Base-by-base conservation (phyloP, 352 stramenopile genomes). In the Phytophthora aleatoria region DNA sequence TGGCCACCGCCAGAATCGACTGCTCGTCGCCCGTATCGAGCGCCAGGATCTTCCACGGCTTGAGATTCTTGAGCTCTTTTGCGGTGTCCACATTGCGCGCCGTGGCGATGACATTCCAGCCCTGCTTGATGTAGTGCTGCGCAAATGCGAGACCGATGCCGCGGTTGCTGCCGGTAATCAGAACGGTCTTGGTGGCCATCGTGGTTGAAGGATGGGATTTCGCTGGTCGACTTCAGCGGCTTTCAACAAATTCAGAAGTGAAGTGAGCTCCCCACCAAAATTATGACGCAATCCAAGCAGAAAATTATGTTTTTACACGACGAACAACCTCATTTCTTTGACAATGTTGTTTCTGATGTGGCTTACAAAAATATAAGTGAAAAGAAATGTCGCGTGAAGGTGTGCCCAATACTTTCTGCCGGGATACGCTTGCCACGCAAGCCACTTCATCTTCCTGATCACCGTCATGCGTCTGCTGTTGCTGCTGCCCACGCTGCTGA, bases 21-120 rank as follows among this genome's bases (percentile, higher is more conserved):
- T 72, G 38, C 48, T 91, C 83, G 41, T 89, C 69, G 41, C 63
- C 43, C 9, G 73, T 86, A 50, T 92, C 83, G 12, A 91, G 36
- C 49, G 64, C 26, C 24, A 90, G 28, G 41, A 91, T 58, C 67
- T 86, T 84, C 65, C 67, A 84, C 3, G 70, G 71, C 33, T 54
- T 45, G 12, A 87, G 53, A 1, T 55, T 38, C 48, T 70, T 71
- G 16, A 77, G 63, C 10, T 75, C 64, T 5, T 64, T 30, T 13
- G 74, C 74, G 1, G 50, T 38, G n/a, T 76, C 64, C 10, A 74
- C 51, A 45, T 82, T 75, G 45, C 77, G 77, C n/a, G 70, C 72
- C 10, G 74, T 69, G n/a, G 64, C 69, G 28, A 86, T 72, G 47
- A 83, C 74, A 26, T 81, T 72, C 77, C 77, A 86, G 24, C 77